Percentiles rank a stretch among this genome's conserved stretches.
phyloP scores from a whole-genome alignment of 768 basidiomycete genomes.

The Lentinula raphanica region DNA sequence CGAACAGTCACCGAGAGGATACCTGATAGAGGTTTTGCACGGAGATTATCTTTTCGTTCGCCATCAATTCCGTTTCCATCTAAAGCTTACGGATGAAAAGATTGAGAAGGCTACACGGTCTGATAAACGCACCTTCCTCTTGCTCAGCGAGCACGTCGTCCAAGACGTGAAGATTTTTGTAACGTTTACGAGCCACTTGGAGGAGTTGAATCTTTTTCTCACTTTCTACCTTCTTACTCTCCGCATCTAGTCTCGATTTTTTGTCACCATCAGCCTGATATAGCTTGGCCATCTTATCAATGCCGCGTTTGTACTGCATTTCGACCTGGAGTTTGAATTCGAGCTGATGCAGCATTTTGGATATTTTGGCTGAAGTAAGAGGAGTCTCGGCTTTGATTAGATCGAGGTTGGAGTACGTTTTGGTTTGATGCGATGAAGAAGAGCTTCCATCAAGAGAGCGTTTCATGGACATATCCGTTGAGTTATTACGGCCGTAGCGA shows the following conservation, averaged over 20 bases:
- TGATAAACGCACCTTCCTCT: slow-evolving; percentile 43
- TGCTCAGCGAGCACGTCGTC: slow-evolving; percentile 89
- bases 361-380: slow-evolving; percentile 92
- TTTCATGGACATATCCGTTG: slow-evolving; percentile 1
- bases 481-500: slow-evolving; percentile 26
- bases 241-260: slow-evolving; percentile 88
- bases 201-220: slow-evolving; percentile 95
- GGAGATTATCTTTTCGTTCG: slow-evolving; percentile 87
- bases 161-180: slow-evolving; percentile 92
- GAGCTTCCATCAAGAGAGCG: slow-evolving; percentile 18
- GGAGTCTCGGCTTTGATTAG: slow-evolving; percentile 97
- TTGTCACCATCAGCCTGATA: slow-evolving; percentile 98
- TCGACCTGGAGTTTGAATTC: slow-evolving; percentile 99
- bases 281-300: slow-evolving; percentile 97
- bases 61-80: slow-evolving; percentile 61
- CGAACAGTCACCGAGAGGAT: slow-evolving; percentile 85
- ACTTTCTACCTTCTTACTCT: slow-evolving; percentile 89
- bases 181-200: slow-evolving; percentile 87
- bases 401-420: slow-evolving; percentile 82
- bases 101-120: slow-evolving; percentile 7
- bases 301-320: slow-evolving; percentile 95
- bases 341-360: slow-evolving; percentile 95
- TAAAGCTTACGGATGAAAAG: slow-evolving; percentile 10
- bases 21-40: slow-evolving; percentile 91
- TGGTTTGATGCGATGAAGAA: slow-evolving; percentile 37